Conservation (phyloP, 2,329 filamentous ascomycete genomes). For the Microdochium bolleyi region DNA sequence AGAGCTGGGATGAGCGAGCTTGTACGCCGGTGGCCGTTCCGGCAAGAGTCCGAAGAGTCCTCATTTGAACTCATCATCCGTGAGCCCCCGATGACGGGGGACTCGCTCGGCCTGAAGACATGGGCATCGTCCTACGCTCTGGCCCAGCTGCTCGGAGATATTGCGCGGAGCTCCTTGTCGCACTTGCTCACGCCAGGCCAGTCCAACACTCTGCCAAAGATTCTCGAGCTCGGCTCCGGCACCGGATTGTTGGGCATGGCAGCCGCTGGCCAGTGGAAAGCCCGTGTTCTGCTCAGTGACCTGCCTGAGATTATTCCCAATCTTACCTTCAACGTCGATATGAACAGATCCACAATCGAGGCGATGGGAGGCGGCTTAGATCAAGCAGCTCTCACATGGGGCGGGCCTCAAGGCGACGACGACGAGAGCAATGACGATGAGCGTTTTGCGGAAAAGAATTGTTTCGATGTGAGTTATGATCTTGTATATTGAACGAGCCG, state of each 20-base stretch:
- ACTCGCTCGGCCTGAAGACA: constrained; percentile 87
- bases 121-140: constrained; percentile 90
- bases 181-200: constrained; percentile 30
- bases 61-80: constrained; percentile 62
- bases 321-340: constrained; percentile 61
- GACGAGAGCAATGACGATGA: constrained; percentile 28
- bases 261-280: constrained; percentile 63
- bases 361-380: constrained; percentile 47
- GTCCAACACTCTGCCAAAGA: constrained; percentile 17
- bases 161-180: constrained; percentile 35
- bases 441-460: constrained; percentile 33
- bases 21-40: constrained; percentile 45
- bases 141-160: constrained; percentile 57
- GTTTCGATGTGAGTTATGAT: constrained; percentile 38
- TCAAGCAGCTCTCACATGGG: constrained; percentile 70
- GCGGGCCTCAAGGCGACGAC: constrained; percentile 23
- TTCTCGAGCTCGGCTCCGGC: constrained; percentile 80
- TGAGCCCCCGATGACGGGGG: constrained; percentile 81
- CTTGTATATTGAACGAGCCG: constrained; percentile 2
- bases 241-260: constrained; percentile 88
- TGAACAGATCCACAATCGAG: constrained; percentile 52
- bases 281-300: constrained; percentile 69
- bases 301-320: constrained; percentile 79
- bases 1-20: constrained; percentile 58
- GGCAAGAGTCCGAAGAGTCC: constrained; percentile 19